phyloP scores from a whole-genome alignment of 768 basidiomycete genomes.

The Daedaleopsis nitida region DNA sequence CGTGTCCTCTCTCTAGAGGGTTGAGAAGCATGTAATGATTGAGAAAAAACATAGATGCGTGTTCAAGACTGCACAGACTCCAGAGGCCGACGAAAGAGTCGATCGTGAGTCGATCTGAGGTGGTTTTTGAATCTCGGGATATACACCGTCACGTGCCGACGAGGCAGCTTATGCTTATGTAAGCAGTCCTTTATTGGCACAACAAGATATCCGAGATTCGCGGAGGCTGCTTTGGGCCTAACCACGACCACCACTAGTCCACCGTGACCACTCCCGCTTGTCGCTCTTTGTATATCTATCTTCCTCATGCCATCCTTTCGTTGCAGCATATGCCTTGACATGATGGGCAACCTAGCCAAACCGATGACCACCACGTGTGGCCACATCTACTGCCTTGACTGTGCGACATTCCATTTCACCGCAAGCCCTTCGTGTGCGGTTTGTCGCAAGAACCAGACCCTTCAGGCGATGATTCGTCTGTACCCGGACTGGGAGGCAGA shows the following conservation, averaged over 20 bases:
- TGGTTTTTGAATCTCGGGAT: too few relatives aligned
- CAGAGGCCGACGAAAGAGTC: too few relatives aligned
- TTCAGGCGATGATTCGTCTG: slow-evolving; percentile 22
- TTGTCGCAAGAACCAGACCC: slow-evolving; percentile 22
- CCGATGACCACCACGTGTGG: slow-evolving; percentile 28
- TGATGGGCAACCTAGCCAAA: not conserved
- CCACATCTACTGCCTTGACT: slow-evolving; percentile 30
- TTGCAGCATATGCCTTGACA: slow-evolving; percentile 26
- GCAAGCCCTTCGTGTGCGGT: slow-evolving; percentile 19
- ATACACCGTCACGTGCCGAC: too few relatives aligned
- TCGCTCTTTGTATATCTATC: too few relatives aligned
- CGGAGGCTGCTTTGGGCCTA: slow-evolving; percentile 1
- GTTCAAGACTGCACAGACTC: too few relatives aligned
- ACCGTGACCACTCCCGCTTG: too few relatives aligned
- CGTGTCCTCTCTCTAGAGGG: too few relatives aligned
- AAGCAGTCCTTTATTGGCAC: not conserved
- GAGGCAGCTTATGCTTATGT: too few relatives aligned
- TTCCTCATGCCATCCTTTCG: slow-evolving; percentile 9
- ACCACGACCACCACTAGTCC: slow-evolving; percentile 12
- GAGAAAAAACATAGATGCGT: too few relatives aligned
- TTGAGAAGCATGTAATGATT: too few relatives aligned
- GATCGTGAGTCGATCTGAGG: too few relatives aligned
- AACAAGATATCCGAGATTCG: not conserved
- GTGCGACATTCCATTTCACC: slow-evolving; percentile 27
- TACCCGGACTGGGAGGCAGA: slow-evolving; percentile 15